phyloP scores from a whole-genome alignment of 257 asterid species.

The Scutellaria baicalensis region DNA sequence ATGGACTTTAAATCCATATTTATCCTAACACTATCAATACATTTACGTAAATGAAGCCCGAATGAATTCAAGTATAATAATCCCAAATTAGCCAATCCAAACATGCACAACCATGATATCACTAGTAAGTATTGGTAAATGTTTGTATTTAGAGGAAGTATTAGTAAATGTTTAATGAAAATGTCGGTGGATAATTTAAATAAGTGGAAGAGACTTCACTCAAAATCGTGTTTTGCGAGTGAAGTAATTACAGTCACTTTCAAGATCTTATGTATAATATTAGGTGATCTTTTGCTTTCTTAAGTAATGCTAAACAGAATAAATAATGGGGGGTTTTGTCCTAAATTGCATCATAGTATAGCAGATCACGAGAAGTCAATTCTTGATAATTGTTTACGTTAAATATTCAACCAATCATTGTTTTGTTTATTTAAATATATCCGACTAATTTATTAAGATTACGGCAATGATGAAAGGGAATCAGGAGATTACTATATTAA shows the following conservation, averaged over 20 bases:
- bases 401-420: slow-evolving; percentile 15
- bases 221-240: slow-evolving; percentile 1
- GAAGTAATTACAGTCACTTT: slow-evolving; percentile 24
- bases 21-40: too few species aligned
- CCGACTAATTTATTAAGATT: not conserved
- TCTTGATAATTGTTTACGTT: not conserved
- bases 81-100: too few species aligned
- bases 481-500: not conserved
- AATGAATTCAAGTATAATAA: too few species aligned
- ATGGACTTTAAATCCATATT: too few species aligned
- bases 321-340: not conserved
- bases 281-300: slow-evolving; percentile 33
- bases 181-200: slow-evolving; percentile 15
- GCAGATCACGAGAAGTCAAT: not conserved
- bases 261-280: slow-evolving; percentile 10
- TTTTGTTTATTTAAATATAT: not conserved
- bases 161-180: not conserved
- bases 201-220: not conserved
- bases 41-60: too few species aligned
- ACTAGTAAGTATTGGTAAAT: too few species aligned
- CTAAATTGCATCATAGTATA: slow-evolving; percentile 7
- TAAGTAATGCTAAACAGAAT: slow-evolving; percentile 5
- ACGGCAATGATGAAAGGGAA: slow-evolving; percentile 5
- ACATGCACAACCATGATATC: too few species aligned
- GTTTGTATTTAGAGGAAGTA: too few species aligned